Percentiles rank a stretch among this genome's conserved stretches.
phyloP scores from a whole-genome alignment of 306 rosid genomes.

The Prunus campanulata region DNA sequence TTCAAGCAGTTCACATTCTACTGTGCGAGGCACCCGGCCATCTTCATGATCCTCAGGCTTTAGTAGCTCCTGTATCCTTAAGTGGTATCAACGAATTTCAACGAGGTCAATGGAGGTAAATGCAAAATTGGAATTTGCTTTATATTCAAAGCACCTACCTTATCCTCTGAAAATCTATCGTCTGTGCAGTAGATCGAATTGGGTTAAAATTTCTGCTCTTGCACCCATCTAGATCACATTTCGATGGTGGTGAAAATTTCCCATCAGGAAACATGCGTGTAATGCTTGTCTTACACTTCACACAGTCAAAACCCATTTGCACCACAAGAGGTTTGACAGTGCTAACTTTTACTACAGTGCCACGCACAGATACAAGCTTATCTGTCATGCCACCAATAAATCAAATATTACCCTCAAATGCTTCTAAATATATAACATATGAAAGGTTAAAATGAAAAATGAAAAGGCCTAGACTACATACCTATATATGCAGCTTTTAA shows the following conservation, averaged over 20 bases:
- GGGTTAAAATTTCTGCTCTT: conserved; percentile 80
- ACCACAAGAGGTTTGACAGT: conserved; percentile 71
- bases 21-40: conserved; percentile 95
- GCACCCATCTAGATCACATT: conserved; percentile 77
- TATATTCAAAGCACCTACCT: conserved; percentile 41
- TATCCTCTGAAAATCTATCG: conserved; percentile 89
- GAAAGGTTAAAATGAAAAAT: background rate
- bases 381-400: conserved; percentile 42
- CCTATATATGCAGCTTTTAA: conserved; percentile 94
- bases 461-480: conserved; percentile 19
- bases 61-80: conserved; percentile 76
- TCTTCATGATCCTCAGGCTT: conserved; percentile 93
- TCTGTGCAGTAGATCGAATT: conserved; percentile 65
- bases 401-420: background rate
- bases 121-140: background rate
- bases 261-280: conserved; percentile 76
- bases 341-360: conserved; percentile 88
- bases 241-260: conserved; percentile 75
- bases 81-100: background rate
- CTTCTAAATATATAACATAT: background rate
- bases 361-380: conserved; percentile 91
- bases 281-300: conserved; percentile 68
- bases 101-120: background rate
- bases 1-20: conserved; percentile 87
- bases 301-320: conserved; percentile 77